A percentile compares a stretch with the other conserved stretches of the same genome.
phyloP scores from a whole-genome alignment of 1,139 yeast genomes.

The Pichia sp. region DNA sequence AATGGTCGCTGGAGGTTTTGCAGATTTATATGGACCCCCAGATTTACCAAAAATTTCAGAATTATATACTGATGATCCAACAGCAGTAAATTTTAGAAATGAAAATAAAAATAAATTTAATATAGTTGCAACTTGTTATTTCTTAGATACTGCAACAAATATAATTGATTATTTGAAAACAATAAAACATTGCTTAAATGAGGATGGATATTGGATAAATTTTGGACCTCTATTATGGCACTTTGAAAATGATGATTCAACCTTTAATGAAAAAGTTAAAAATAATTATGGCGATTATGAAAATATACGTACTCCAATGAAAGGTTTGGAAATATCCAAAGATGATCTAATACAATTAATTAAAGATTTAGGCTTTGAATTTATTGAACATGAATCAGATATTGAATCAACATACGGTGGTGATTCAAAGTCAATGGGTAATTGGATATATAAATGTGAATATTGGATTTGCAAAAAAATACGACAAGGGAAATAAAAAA shows the following conservation, averaged over 20 bases:
- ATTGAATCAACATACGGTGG: constrained; percentile 51
- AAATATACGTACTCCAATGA: constrained; percentile 33
- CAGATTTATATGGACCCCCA: constrained; percentile 63
- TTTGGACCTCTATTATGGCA: constrained; percentile 88
- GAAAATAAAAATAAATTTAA: constrained; percentile 40
- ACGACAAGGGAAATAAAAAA: neutral
- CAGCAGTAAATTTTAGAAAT: constrained; percentile 38
- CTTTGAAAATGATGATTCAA: constrained; percentile 51
- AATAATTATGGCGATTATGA: constrained; percentile 29
- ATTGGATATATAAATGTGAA: constrained; percentile 58
- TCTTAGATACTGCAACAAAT: constrained; percentile 73
- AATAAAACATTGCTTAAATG: constrained; percentile 44
- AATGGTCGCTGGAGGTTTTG: constrained; percentile 76
- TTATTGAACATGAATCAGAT: constrained; percentile 40
- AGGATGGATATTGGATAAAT: constrained; percentile 70
- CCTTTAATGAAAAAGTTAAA: constrained; percentile 23
- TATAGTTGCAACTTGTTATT: constrained; percentile 64
- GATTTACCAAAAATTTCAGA: constrained; percentile 33
- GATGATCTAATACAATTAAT: constrained; percentile 53
- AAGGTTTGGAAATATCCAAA: constrained; percentile 59
- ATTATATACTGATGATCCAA: constrained; percentile 34
- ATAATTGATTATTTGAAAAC: constrained; percentile 62
- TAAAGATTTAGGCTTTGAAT: constrained; percentile 46
- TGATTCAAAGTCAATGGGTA: constrained; percentile 48
- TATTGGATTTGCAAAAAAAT: constrained; percentile 57